phyloP scores from a whole-genome alignment of 352 stramenopile species.

The Globisporangium megalacanthum region DNA sequence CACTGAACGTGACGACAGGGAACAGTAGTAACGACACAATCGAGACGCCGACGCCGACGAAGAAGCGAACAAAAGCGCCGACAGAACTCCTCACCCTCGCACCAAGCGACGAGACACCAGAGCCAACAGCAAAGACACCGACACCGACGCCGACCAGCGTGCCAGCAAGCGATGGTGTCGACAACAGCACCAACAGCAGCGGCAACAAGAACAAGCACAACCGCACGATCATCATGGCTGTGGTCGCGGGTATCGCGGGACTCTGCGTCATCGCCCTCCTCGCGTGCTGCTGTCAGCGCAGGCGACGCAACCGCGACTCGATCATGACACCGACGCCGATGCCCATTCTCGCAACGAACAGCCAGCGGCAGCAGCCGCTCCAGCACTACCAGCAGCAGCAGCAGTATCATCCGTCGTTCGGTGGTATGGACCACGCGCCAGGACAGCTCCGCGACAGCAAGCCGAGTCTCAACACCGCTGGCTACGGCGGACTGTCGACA shows the following conservation, averaged over 20 bases:
- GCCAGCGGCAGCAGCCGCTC: not conserved
- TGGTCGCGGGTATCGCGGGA: conserved; percentile 8
- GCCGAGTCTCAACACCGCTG: conserved; percentile 7
- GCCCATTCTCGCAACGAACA: conserved; percentile 1
- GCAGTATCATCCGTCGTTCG: conserved; percentile 8
- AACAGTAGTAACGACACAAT: not conserved
- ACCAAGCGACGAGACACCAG: not conserved
- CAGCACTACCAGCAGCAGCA: conserved; percentile 1
- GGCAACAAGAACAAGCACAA: not conserved
- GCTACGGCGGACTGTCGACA: conserved; percentile 5
- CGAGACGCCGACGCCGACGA: not conserved
- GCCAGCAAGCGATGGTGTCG: not conserved
- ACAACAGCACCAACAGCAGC: conserved; percentile 8
- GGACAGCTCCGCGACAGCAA: conserved; percentile 13
- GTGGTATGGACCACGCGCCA: conserved; percentile 1
- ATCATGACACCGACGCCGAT: conserved; percentile 4
- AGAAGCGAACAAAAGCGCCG: conserved; percentile 10
- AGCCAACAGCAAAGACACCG: conserved; percentile 3
- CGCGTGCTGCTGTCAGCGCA: conserved; percentile 10
- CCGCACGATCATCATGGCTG: conserved; percentile 12
- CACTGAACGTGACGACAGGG: not conserved
- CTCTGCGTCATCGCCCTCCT: conserved; percentile 10
- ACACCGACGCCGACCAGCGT: conserved; percentile 2
- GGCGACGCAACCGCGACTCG: conserved; percentile 3
- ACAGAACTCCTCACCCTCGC: conserved; percentile 7